Base-by-base conservation (phyloP, 2,329 filamentous ascomycete species). In the Alternaria triticimaculans region DNA sequence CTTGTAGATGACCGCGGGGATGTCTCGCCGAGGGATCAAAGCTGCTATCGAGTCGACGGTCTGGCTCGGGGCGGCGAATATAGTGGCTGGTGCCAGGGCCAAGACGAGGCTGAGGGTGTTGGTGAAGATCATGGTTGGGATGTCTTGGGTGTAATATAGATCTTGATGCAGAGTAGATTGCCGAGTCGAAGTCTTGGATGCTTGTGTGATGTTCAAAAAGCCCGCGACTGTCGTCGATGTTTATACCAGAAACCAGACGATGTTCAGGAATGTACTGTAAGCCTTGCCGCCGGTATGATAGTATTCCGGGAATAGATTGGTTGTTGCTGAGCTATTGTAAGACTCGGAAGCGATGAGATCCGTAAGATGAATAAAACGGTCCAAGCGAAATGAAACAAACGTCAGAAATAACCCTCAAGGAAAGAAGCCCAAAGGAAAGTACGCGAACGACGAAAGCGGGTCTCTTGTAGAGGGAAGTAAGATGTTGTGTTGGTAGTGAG, bases 121-220 rank as follows among this genome's bases (percentile, higher is more conserved):
- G 55, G 75, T 67, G 76, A 79, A 80, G 68, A 78, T 70, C 78
- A 80, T 80, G n/a, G n/a, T n/a, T n/a, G n/a, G n/a, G n/a, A n/a
- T n/a, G n/a, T n/a, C n/a, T n/a, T n/a, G n/a, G n/a, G n/a, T n/a
- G n/a, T n/a, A n/a, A n/a, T n/a, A n/a, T n/a, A n/a, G n/a, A n/a
- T n/a, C n/a, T n/a, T n/a, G n/a, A n/a, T n/a, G n/a, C n/a, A n/a
- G n/a, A n/a, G n/a, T 25, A 37, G 60, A 48, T 23, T 18, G 28
- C 48, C 46, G 46, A 46, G 58, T 60, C 61, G 51, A 55, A 58
- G 60, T 60, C 61, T 53, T 55, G 60, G 64, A 61, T 56, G 41
- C 37, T 54, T 62, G 58, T 55, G 55, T 54, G 49, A 49, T 58
- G 57, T 61, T 41, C 37, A 14, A 41, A 25, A 4, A 33, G 30